These are phyloP conservation scores for Gastroboletus turbinatus DNA, from an alignment of 1,284 basidiomycete species.

Conservation along the genomic window DNA sequence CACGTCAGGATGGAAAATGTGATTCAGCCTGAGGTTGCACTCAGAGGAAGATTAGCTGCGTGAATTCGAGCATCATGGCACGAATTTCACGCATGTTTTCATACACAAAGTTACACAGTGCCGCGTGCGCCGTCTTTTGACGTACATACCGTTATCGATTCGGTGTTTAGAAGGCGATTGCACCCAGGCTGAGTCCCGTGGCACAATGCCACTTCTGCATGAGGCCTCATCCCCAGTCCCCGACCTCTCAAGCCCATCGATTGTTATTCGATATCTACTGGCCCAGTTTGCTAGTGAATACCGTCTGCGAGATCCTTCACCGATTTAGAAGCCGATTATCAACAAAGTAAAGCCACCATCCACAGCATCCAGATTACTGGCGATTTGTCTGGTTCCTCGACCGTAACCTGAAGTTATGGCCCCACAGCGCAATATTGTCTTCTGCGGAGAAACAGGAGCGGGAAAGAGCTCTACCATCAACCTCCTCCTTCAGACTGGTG, in stretches of 20 bases:
- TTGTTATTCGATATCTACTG: not conserved
- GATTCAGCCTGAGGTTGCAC: not conserved
- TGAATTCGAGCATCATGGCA: slow-evolving; percentile 1
- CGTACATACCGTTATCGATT: too few species aligned
- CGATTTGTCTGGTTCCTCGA: not conserved
- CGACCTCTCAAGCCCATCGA: not conserved
- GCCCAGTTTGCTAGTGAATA: not conserved
- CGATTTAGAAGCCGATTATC: not conserved
- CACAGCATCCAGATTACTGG: not conserved
- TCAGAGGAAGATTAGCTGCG: not conserved
- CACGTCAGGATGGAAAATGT: not conserved
- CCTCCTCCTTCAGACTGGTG: slow-evolving; percentile 17
- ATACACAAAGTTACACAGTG: not conserved
- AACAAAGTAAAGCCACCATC: not conserved
- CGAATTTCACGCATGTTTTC: slow-evolving; percentile 12
- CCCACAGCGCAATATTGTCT: slow-evolving; percentile 20
- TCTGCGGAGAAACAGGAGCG: slow-evolving; percentile 29
- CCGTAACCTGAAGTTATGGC: not conserved
- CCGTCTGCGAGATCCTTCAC: not conserved
- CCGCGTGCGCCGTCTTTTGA: not conserved
- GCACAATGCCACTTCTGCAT: too few species aligned
- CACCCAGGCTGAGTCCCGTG: too few species aligned
- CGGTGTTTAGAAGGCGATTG: slow-evolving; percentile 4
- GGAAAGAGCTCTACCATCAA: slow-evolving; percentile 35
- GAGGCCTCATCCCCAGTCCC: too few species aligned